These are phyloP conservation scores for Fusarium penzigii DNA, from an alignment of 2,329 filamentous ascomycete species.

Conservation along the genomic window DNA sequence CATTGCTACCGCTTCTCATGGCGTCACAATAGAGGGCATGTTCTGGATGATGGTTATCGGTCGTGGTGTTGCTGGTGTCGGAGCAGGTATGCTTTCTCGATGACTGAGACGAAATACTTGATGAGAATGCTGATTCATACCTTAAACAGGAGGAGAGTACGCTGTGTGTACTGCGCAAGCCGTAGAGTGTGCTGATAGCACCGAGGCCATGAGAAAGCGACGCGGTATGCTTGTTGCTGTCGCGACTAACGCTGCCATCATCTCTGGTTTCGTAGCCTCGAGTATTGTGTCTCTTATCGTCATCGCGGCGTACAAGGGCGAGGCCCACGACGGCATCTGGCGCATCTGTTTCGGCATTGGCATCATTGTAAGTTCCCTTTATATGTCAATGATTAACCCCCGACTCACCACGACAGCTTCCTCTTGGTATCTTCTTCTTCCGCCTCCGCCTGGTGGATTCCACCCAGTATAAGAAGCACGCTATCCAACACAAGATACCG, in stretches of 20 bases:
- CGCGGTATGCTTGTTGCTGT: conserved; percentile 3
- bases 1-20: conserved; percentile 47
- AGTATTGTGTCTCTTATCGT: conserved; percentile 44
- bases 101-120: conserved; percentile 49
- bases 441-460: conserved; percentile 55
- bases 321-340: conserved; percentile 40
- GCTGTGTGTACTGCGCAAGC: background rate
- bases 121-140: background rate
- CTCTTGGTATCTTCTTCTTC: conserved; percentile 57
- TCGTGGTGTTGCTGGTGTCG: conserved; percentile 50
- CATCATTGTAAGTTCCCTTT: conserved; percentile 29
- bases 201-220: conserved; percentile 2
- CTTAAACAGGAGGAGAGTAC: background rate
- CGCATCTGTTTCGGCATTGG: conserved; percentile 51
- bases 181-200: conserved; percentile 1
- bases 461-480: conserved; percentile 51
- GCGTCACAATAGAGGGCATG: conserved; percentile 48
- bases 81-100: conserved; percentile 46
- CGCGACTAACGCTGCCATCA: conserved; percentile 24
- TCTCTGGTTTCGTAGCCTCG: conserved; percentile 45
- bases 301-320: conserved; percentile 2
- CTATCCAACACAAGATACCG: conserved; percentile 53
- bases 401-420: conserved; percentile 31
- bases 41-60: conserved; percentile 54
- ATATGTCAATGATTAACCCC: too few species aligned